Conservation (phyloP, 176 grass and related monocot genomes). For the Oryza punctata region DNA sequence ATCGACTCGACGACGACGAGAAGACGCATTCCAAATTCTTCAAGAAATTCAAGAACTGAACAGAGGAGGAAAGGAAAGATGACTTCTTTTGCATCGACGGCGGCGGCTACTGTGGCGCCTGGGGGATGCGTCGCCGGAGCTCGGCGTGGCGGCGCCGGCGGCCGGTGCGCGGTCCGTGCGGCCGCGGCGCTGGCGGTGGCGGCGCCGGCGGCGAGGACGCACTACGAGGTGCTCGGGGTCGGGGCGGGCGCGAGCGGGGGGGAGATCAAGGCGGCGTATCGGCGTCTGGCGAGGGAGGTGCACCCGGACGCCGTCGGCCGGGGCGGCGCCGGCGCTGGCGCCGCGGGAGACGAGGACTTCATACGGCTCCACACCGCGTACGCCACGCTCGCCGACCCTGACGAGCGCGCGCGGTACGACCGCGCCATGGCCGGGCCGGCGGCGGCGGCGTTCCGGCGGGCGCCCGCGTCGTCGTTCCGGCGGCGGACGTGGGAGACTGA, state of each 20-base stretch:
- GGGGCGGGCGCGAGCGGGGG: constrained; percentile 30
- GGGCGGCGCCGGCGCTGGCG: background rate
- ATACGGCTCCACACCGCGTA: constrained; percentile 73
- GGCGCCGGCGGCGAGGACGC: constrained; percentile 18
- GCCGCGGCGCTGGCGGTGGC: background rate
- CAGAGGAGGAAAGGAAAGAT: background rate
- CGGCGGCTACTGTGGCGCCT: background rate
- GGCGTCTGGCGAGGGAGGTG: constrained; percentile 63
- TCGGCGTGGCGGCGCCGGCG: background rate
- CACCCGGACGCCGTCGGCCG: constrained; percentile 69
- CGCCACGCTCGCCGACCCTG: constrained; percentile 67
- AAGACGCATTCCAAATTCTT: background rate
- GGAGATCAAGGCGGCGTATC: constrained; percentile 78
- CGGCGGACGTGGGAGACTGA: constrained; percentile 68
- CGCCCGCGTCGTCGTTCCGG: background rate
- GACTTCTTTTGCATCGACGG: constrained; percentile 16
- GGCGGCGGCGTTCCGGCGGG: background rate
- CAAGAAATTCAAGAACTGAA: background rate
- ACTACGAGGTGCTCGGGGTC: constrained; percentile 78
- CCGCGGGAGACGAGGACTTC: constrained; percentile 47
- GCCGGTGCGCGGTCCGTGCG: background rate
- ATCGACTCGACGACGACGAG: background rate
- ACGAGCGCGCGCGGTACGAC: constrained; percentile 71
- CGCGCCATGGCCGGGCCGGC: constrained; percentile 13
- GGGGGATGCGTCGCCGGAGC: background rate